Conservation (phyloP, 352 stramenopile species). For the Pythium guiyangense region DNA sequence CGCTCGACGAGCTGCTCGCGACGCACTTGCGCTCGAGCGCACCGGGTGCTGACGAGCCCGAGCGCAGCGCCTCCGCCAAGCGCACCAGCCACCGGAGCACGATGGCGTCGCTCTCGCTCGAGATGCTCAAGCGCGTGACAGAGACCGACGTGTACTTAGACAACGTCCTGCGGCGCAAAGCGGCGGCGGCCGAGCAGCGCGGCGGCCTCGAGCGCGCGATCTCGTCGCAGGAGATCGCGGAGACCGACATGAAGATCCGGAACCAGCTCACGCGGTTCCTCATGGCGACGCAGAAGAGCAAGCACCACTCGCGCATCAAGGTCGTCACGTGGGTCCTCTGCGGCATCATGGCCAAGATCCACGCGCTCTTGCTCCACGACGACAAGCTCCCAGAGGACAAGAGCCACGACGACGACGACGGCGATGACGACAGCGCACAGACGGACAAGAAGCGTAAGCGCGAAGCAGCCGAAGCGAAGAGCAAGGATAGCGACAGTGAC, state of each 20-base stretch:
- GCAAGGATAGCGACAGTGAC: slow-evolving; percentile 31
- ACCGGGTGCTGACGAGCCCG: background rate
- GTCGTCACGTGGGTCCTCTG: slow-evolving; percentile 86
- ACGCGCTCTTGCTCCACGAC: slow-evolving; percentile 61
- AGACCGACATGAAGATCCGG: slow-evolving; percentile 71
- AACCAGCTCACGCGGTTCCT: slow-evolving; percentile 80
- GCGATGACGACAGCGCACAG: too few relatives aligned
- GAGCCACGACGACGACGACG: slow-evolving; percentile 19
- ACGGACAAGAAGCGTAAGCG: slow-evolving; percentile 12
- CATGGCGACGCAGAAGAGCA: slow-evolving; percentile 63
- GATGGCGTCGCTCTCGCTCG: slow-evolving; percentile 56
- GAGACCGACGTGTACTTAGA: slow-evolving; percentile 83
- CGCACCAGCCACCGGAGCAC: slow-evolving; percentile 13
- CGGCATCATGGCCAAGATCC: slow-evolving; percentile 82
- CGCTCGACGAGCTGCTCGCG: slow-evolving; percentile 56
- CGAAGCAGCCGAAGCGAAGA: slow-evolving; percentile 1
- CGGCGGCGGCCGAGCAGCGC: slow-evolving; percentile 20
- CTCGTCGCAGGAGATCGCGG: slow-evolving; percentile 63
- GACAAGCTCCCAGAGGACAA: slow-evolving; percentile 53
- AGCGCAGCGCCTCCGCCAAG: background rate
- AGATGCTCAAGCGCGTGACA: slow-evolving; percentile 78
- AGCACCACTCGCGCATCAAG: slow-evolving; percentile 76
- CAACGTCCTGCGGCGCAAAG: slow-evolving; percentile 66
- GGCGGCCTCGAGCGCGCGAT: slow-evolving; percentile 34
- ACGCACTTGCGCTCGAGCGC: slow-evolving; percentile 12